Conservation (phyloP, 352 stramenopile genomes). For the Phytophthora citrophthora region DNA sequence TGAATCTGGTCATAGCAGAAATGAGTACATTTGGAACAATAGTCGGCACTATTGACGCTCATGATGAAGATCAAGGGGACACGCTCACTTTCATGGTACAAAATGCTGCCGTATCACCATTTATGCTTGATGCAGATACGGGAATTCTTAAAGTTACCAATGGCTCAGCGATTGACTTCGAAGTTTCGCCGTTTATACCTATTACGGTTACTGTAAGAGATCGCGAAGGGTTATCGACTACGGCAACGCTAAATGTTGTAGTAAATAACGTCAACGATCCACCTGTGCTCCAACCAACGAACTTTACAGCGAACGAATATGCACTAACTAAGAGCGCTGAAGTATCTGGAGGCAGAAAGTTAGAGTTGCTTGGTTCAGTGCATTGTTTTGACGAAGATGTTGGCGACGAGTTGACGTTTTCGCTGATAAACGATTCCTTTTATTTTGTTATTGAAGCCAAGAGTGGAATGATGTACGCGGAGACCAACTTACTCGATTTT, state of each 20-base stretch:
- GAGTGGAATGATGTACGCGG: constrained; percentile 50
- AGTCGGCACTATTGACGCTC: constrained; percentile 18
- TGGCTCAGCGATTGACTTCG: constrained; percentile 24
- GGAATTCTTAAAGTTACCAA: constrained; percentile 21
- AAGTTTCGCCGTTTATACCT: constrained; percentile 9
- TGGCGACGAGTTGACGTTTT: constrained; percentile 41
- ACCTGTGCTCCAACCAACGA: constrained; percentile 16
- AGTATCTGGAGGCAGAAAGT: constrained; percentile 4
- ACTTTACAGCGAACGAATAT: constrained; percentile 33
- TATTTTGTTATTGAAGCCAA: constrained; percentile 45
- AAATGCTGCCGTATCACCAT: background rate
- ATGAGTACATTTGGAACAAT: constrained; percentile 23
- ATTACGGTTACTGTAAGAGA: constrained; percentile 22
- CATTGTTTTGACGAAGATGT: constrained; percentile 59
- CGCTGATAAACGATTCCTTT: constrained; percentile 21
- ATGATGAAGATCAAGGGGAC: constrained; percentile 24
- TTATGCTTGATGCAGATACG: constrained; percentile 15
- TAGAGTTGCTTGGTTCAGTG: constrained; percentile 45
- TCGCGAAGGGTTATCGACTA: constrained; percentile 17
- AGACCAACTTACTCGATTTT: constrained; percentile 52
- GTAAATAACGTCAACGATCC: constrained; percentile 30
- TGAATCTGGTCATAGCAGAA: constrained; percentile 35
- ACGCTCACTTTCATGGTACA: constrained; percentile 20
- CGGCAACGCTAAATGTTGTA: constrained; percentile 12
- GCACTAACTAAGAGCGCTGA: background rate